These are phyloP conservation scores for Acorus calamus DNA, from an alignment of 106 monocot species.

Conservation along the genomic window DNA sequence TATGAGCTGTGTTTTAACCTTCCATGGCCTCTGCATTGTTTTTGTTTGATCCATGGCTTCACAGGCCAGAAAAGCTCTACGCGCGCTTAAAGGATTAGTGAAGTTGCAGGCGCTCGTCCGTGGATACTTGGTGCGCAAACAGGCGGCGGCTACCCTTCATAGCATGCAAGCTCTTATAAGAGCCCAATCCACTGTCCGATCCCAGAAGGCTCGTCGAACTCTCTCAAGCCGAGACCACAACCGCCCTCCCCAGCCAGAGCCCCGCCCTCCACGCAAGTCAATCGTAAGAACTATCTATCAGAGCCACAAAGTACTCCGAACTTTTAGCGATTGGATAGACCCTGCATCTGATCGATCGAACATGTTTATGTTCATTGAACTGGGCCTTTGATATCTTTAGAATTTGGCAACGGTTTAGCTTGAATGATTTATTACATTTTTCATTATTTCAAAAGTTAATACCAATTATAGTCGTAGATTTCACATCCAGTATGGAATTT, in stretches of 20 bases:
- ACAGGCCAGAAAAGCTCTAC: neutral
- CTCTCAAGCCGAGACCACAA: neutral
- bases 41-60: neutral
- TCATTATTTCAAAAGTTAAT: too few relatives aligned
- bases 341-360: too few relatives aligned
- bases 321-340: too few relatives aligned
- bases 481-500: too few relatives aligned
- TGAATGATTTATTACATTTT: too few relatives aligned
- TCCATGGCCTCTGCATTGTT: neutral
- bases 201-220: neutral
- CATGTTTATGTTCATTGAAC: too few relatives aligned
- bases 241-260: too few relatives aligned
- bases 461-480: too few relatives aligned
- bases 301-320: neutral
- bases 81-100: neutral
- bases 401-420: too few relatives aligned
- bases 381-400: too few relatives aligned
- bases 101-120: conserved; percentile 68
- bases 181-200: neutral
- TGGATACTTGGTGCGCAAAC: conserved; percentile 74
- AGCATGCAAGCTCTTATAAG: conserved; percentile 20
- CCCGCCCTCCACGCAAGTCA: conserved; percentile 13
- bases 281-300: conserved; percentile 19
- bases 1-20: neutral
- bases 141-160: conserved; percentile 42